phyloP scores from a whole-genome alignment of 208 protist genomes.

The Acanthamoeba divionensis region DNA sequence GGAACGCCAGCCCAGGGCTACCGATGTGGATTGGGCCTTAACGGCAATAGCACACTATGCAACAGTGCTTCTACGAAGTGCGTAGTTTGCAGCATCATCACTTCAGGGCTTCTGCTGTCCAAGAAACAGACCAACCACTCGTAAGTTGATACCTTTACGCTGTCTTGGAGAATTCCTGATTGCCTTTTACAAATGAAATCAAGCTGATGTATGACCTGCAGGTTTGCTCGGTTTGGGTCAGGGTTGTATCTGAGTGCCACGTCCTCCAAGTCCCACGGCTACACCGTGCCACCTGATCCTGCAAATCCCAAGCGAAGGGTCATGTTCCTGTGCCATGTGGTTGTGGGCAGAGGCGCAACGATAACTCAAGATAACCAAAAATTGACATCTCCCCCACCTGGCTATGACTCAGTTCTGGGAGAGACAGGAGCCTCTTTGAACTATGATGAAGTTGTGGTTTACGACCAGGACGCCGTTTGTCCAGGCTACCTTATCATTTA shows the following conservation, averaged over 20 bases:
- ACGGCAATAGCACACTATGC: not conserved
- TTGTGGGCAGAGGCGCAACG: not conserved
- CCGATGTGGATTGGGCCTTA: not conserved
- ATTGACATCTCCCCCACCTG: not conserved
- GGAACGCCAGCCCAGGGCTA: not conserved
- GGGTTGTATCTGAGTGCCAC: not conserved
- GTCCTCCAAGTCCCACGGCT: constrained; percentile 3
- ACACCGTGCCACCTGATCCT: not conserved
- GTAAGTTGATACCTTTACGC: too few species aligned
- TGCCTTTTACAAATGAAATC: too few species aligned
- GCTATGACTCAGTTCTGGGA: not conserved
- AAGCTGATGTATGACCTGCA: not conserved
- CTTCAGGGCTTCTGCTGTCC: not conserved
- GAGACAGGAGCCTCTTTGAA: not conserved
- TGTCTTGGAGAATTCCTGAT: too few species aligned
- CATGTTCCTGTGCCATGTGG: not conserved
- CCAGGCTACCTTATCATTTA: constrained; percentile 3
- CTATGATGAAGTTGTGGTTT: constrained; percentile 8
- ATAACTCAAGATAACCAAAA: not conserved
- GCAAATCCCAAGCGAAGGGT: not conserved
- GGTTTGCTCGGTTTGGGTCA: not conserved
- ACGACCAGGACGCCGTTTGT: not conserved
- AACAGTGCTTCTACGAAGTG: not conserved
- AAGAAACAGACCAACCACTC: not conserved
- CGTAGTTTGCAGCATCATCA: not conserved